Conservation (phyloP, 1,284 basidiomycete genomes). For the Ustilago sp. region DNA sequence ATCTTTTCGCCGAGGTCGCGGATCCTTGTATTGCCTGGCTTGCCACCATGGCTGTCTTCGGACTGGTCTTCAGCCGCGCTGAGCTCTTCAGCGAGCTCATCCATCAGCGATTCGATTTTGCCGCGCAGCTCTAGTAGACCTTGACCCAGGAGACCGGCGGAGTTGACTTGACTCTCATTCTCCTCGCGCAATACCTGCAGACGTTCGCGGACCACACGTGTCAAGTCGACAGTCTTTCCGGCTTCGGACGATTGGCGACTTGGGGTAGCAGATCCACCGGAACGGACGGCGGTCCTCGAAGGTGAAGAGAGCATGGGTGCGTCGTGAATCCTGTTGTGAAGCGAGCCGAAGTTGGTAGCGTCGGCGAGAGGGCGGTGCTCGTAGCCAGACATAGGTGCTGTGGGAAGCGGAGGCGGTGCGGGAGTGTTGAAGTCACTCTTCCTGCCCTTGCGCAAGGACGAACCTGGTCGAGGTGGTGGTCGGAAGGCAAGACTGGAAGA, state of each 20-base stretch:
- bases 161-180: constrained; percentile 58
- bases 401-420: constrained; percentile 43
- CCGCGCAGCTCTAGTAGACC: constrained; percentile 57
- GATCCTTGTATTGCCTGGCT: constrained; percentile 26
- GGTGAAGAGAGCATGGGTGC: constrained; percentile 23
- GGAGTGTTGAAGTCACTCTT: constrained; percentile 57
- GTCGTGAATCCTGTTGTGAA: constrained; percentile 24
- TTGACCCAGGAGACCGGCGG: constrained; percentile 63
- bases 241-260: constrained; percentile 28
- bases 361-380: constrained; percentile 31
- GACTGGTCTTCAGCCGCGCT: constrained; percentile 41
- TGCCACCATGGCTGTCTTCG: constrained; percentile 25
- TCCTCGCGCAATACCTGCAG: constrained; percentile 50
- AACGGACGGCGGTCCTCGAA: constrained; percentile 12
- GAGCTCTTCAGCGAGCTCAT: constrained; percentile 59
- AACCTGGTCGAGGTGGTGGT: constrained; percentile 52
- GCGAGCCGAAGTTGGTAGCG: constrained; percentile 38
- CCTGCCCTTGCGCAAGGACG: constrained; percentile 49
- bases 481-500: constrained; percentile 48
- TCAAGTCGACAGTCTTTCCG: constrained; percentile 37
- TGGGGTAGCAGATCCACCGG: constrained; percentile 1
- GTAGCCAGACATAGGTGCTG: constrained; percentile 29
- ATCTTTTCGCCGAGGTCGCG: constrained; percentile 46
- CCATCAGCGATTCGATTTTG: constrained; percentile 61
- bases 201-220: constrained; percentile 41